phyloP scores from a whole-genome alignment of 148 eudicot species.

The Oxyria digyna region DNA sequence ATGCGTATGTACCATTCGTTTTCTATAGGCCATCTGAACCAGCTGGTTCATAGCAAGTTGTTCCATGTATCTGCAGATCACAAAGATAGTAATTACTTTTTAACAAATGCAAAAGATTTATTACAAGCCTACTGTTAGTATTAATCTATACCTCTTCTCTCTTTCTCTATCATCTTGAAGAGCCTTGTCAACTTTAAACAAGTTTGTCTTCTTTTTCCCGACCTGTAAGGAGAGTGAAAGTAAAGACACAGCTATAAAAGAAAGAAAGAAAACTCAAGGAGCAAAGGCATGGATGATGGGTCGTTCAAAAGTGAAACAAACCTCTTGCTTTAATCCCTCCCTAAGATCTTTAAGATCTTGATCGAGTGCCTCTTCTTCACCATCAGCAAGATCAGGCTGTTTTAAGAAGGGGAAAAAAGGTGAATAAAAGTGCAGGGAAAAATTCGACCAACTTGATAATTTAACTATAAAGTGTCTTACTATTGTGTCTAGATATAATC shows the following conservation, averaged over 20 bases:
- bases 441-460: background rate
- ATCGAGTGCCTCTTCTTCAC: constrained; percentile 31
- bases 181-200: constrained; percentile 32
- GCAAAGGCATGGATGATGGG: background rate
- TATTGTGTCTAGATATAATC: constrained; percentile 31
- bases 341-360: constrained; percentile 27
- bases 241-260: background rate
- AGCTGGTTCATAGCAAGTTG: constrained; percentile 41
- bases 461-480: constrained; percentile 10
- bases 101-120: background rate
- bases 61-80: constrained; percentile 31
- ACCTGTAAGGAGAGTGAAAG: constrained; percentile 17
- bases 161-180: constrained; percentile 22
- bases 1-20: constrained; percentile 27
- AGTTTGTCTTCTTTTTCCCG: constrained; percentile 25
- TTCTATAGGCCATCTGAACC: constrained; percentile 45
- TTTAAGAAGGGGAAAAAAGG: background rate
- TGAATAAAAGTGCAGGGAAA: constrained; percentile 5
- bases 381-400: constrained; percentile 41
- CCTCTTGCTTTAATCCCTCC: constrained; percentile 35
- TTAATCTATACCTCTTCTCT: constrained; percentile 22
- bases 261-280: background rate
- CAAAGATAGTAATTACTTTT: background rate
- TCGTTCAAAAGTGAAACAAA: constrained; percentile 7
- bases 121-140: background rate